Evolutionary conservation across 371 early-diverging fungal genomes (phyloP), one percentile per base, ranked within the genome.

Genomic region (Mortierella sp.): DNA sequence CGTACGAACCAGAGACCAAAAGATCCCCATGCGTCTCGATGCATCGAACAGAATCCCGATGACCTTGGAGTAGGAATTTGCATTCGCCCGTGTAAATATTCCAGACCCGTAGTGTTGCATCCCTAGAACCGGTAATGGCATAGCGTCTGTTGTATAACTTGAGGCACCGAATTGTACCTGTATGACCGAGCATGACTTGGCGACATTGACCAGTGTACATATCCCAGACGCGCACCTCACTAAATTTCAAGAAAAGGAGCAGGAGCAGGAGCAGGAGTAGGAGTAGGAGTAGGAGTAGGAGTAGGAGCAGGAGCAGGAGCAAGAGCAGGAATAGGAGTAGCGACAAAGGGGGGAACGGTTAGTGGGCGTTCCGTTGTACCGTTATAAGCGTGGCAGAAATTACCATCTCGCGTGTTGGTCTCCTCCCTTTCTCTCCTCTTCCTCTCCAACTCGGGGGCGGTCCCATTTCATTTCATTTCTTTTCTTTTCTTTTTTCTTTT

Each of bases 1-100:
- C 99, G 75, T 98, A 99, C 2, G 94, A 93, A 28, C 97, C 98
- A 46, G 91, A 91, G 1, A 97, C 93, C 4, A 97, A 85, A 18
- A 88, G 76, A 56, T 93, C 87, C 6, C 92, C 94, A 67, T 85
- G 77, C 16, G 91, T 91, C 23, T 95, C 96, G 62, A 99, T 83
- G 58, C 98, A 93, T 55, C 91, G 86, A 2, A 96, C 97, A 48
- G 90, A 88, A 7, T 94, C 91, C 79, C 94, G 83, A 87, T 96
- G 84, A 81, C 99, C 86, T 64, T 87, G 58, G 77, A 94, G 57
- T 82, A 90, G 73, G 81, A 90, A 88, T 23, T 84, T 25, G 30
- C 88, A 68, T 29, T 86, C 84, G 46, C 88, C 90, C 56, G 92
- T 89, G 55, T 91, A 88, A 28, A 94, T 89, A 73, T 90, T 90